Evolutionary conservation across 371 early-diverging fungal species (phyloP), one percentile per base, ranked within the genome.

Genomic region (Blakeslea trispora): DNA sequence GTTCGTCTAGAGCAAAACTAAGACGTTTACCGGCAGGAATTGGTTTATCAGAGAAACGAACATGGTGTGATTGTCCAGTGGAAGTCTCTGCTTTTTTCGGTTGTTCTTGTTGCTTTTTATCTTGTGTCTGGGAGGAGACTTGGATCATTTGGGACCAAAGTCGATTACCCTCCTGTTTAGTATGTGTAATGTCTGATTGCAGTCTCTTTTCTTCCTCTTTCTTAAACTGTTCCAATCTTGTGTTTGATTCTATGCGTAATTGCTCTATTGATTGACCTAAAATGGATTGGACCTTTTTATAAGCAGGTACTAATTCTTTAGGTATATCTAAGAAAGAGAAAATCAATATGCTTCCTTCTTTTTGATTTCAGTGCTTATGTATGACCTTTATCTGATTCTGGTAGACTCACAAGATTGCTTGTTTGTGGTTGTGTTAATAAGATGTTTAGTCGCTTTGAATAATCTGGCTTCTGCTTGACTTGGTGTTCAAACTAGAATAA

Each of bases 1-100:
- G 23, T 44, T 74, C 74, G 49, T 71, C 67, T 19, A 74, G 53
- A n/a, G 19, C 63, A 58, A 74, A 69, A 14, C 60, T 48, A 0
- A 48, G 18, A 40, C 43, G 35, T 60, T 64, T 47, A 40, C 35
- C 34, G 15, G 58, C 8, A 21, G 43, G 24, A 18, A 18, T 31
- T 23, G 21, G 14, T 6, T 21, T 24, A 28, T 17, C 22, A 7
- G 55, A 39, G 41, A 61, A 61, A 23, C 46, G 45, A 40, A 61
- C 61, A 51, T 45, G 61, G 41, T 24, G 50, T 22, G n/a, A 19
- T 5, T 11, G 48, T 14, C 31, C 17, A 0, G 39, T 13, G 15
- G 39, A 31, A 28, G 7, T 7, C 13, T 35, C 40, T 4, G 21
- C 37, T 21, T 18, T 34, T 40, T 55, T 18, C n/a, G n/a, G n/a